Percentiles rank a stretch among this genome's conserved stretches.
These are phyloP conservation scores for Cryphonectria radicalis DNA, from an alignment of 2,329 filamentous ascomycete genomes.

Conservation along the genomic window DNA sequence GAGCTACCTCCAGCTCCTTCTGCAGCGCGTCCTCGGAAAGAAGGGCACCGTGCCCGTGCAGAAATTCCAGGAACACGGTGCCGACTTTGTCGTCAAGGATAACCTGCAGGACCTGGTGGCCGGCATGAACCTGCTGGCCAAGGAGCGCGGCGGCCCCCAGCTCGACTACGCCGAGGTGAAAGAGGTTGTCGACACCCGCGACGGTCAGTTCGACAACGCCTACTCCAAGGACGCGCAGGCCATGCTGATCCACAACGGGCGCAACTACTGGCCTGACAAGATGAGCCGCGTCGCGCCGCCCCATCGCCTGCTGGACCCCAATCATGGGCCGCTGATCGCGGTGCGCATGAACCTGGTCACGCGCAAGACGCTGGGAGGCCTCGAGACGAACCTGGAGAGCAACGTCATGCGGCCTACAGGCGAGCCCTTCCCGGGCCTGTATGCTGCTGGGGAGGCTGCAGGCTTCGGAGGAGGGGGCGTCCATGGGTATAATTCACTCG, in stretches of 20 bases:
- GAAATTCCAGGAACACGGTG: conserved; percentile 61
- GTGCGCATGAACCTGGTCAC: conserved; percentile 65
- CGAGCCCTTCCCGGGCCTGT: conserved; percentile 56
- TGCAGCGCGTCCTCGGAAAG: conserved; percentile 53
- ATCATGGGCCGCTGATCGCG: conserved; percentile 63
- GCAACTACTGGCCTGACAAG: conserved; percentile 59
- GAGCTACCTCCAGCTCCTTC: conserved; percentile 56
- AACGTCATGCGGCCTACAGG: conserved; percentile 58
- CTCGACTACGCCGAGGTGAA: conserved; percentile 51
- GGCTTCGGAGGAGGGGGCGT: conserved; percentile 67
- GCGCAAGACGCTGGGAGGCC: conserved; percentile 62
- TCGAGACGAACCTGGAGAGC: conserved; percentile 62
- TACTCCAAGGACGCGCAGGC: conserved; percentile 65
- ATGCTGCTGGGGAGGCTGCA: conserved; percentile 63
- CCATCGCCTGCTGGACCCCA: conserved; percentile 57
- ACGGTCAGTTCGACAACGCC: conserved; percentile 58
- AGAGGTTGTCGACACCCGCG: conserved; percentile 55
- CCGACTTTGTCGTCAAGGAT: conserved; percentile 63
- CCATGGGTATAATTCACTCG: conserved; percentile 65
- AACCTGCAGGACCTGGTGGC: conserved; percentile 58
- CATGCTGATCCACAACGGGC: conserved; percentile 63
- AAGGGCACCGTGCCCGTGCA: conserved; percentile 60
- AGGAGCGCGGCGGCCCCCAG: conserved; percentile 48
- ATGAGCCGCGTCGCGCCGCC: conserved; percentile 56
- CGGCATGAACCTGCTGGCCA: conserved; percentile 62